Evolutionary conservation across 1,139 yeast species (phyloP).

Genomic region (Saccharomyces hybrid): DNA sequence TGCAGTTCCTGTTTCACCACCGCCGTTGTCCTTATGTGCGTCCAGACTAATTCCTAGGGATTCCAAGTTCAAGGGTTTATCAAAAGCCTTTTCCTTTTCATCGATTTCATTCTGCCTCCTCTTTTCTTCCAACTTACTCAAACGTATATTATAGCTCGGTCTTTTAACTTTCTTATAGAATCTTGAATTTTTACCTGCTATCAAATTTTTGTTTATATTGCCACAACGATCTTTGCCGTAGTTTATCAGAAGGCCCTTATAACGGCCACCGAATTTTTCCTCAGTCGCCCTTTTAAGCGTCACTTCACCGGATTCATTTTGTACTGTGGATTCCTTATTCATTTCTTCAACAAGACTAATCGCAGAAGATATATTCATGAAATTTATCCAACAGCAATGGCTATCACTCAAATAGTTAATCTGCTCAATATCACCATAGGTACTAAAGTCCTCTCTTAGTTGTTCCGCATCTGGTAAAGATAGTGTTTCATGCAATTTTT

Average conservation of each 20-base stretch:
- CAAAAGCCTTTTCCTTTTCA: conserved; percentile 8
- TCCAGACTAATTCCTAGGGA: conserved; percentile 24
- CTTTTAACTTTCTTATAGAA: conserved; percentile 40
- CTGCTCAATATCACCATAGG: conserved; percentile 76
- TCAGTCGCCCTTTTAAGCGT: conserved; percentile 26
- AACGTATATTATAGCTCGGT: conserved; percentile 22
- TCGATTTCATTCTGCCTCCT: conserved; percentile 21
- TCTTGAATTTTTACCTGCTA: conserved; percentile 28
- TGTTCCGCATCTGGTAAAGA: conserved; percentile 42
- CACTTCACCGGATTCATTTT: conserved; percentile 16
- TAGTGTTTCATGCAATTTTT: conserved; percentile 21
- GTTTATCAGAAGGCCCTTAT: conserved; percentile 52
- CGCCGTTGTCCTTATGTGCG: neutral
- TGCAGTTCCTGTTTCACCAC: neutral
- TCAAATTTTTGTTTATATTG: conserved; percentile 40
- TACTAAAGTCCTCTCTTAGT: conserved; percentile 56
- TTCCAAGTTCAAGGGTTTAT: conserved; percentile 14
- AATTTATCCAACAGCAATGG: conserved; percentile 75
- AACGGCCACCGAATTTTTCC: conserved; percentile 40
- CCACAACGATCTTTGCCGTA: conserved; percentile 85
- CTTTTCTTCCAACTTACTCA: conserved; percentile 25
- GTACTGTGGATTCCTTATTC: conserved; percentile 13
- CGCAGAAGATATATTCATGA: conserved; percentile 68
- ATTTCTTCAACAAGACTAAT: conserved; percentile 67
- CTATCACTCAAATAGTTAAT: conserved; percentile 67